These are phyloP conservation scores for Triticum urartu DNA, from an alignment of 176 grass and related monocot genomes.

Conservation along the genomic window DNA sequence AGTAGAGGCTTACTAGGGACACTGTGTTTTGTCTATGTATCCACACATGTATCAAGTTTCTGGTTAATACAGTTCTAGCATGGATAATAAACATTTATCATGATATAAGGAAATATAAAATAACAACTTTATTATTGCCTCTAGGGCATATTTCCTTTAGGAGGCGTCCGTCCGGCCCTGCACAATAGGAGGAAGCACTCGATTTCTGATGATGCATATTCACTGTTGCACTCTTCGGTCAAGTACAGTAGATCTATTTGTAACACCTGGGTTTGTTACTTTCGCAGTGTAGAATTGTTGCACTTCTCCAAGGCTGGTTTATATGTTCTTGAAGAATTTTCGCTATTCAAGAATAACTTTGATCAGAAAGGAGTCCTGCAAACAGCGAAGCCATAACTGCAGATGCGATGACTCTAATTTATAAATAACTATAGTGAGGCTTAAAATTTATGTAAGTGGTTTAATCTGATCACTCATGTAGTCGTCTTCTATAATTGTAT, in stretches of 20 bases:
- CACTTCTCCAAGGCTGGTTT: conserved; percentile 71
- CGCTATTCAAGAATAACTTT: conserved; percentile 45
- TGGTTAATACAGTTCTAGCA: too few species aligned
- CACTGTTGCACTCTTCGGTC: conserved; percentile 55
- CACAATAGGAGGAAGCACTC: conserved; percentile 56
- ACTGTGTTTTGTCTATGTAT: too few species aligned
- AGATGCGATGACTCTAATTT: background rate
- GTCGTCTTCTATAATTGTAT: background rate
- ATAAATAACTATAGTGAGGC: background rate
- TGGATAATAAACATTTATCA: too few species aligned
- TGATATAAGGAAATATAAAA: too few species aligned
- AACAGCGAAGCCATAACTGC: conserved; percentile 2
- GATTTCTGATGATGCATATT: conserved; percentile 53
- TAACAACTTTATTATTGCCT: too few species aligned
- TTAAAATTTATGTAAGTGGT: background rate
- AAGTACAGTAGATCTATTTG: conserved; percentile 39
- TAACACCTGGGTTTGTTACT: background rate
- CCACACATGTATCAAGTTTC: too few species aligned
- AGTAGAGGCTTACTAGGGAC: too few species aligned
- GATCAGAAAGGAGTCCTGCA: background rate
- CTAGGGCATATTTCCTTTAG: too few species aligned
- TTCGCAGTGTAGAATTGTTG: background rate
- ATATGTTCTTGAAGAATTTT: conserved; percentile 59
- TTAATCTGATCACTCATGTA: background rate
- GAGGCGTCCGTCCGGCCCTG: background rate